Percentiles rank a stretch among this genome's conserved stretches.
Evolutionary conservation across 2,329 filamentous ascomycete genomes (phyloP).

Genomic region (Trichoderma sp.): DNA sequence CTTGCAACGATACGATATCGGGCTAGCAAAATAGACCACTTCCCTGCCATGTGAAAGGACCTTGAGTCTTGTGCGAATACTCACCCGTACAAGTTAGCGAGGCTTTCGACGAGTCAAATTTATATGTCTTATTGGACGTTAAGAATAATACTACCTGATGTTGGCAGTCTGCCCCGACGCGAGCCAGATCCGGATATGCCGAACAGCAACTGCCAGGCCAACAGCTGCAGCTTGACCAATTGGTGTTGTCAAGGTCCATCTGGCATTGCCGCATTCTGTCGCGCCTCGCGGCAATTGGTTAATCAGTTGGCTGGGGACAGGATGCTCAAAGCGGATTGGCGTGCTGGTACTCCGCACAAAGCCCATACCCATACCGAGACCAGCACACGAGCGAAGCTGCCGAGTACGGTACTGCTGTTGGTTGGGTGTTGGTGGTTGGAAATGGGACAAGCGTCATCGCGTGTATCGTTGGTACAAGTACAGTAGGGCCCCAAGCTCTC

Average conservation of each 20-base stretch:
- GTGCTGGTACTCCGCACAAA: not conserved
- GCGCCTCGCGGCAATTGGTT: conserved; percentile 10
- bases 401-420: not conserved
- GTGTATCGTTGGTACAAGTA: not conserved
- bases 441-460: not conserved
- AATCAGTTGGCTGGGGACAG: not conserved
- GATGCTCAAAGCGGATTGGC: not conserved
- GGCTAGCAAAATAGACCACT: not conserved
- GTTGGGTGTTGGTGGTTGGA: not conserved
- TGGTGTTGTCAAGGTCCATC: not conserved
- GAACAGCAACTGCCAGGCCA: not conserved
- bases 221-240: not conserved
- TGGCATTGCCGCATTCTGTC: conserved; percentile 4
- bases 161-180: not conserved
- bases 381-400: not conserved
- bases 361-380: not conserved
- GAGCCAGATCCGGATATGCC: conserved; percentile 4
- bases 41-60: not conserved
- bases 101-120: not conserved
- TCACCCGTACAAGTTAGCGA: not conserved
- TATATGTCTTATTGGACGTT: not conserved
- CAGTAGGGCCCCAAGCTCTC: not conserved
- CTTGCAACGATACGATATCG: not conserved
- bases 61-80: not conserved
- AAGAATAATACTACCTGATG: not conserved